Conservation (phyloP, 768 basidiomycete genomes). For the Tulasnella sp. region DNA sequence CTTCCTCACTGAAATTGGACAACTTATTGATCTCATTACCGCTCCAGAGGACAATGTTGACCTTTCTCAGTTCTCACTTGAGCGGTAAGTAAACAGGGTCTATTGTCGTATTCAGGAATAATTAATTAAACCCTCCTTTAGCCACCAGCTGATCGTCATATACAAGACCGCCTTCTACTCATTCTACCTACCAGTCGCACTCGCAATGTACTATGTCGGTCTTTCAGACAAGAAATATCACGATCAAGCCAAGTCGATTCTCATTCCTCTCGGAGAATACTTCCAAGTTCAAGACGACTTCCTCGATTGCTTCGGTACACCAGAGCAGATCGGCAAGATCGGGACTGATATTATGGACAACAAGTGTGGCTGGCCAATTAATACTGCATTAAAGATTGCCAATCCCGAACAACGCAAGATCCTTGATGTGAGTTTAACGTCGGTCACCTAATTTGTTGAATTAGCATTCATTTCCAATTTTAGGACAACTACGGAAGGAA, state of each 20-base stretch:
- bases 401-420: constrained; percentile 31
- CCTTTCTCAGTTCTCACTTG: constrained; percentile 71
- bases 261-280: constrained; percentile 90
- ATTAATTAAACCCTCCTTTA: constrained; percentile 23
- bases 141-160: constrained; percentile 82
- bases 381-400: constrained; percentile 52
- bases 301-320: constrained; percentile 81
- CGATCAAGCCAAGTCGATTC: constrained; percentile 61
- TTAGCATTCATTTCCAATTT: constrained; percentile 28
- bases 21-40: constrained; percentile 90
- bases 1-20: constrained; percentile 91
- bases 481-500: constrained; percentile 58
- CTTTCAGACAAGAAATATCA: constrained; percentile 53
- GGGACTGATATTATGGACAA: constrained; percentile 98
- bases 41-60: constrained; percentile 87
- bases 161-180: constrained; percentile 98
- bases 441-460: not conserved
- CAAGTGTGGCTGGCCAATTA: constrained; percentile 96
- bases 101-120: not conserved
- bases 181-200: constrained; percentile 95
- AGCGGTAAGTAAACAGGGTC: constrained; percentile 40
- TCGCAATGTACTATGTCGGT: constrained; percentile 67
- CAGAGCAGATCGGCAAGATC: constrained; percentile 89
- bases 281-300: constrained; percentile 99
- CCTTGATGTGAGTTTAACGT: constrained; percentile 29